Evolutionary conservation across 331 rosid species (phyloP), one percentile per base, ranked within the genome.

Genomic region (Malus hybrid): DNA sequence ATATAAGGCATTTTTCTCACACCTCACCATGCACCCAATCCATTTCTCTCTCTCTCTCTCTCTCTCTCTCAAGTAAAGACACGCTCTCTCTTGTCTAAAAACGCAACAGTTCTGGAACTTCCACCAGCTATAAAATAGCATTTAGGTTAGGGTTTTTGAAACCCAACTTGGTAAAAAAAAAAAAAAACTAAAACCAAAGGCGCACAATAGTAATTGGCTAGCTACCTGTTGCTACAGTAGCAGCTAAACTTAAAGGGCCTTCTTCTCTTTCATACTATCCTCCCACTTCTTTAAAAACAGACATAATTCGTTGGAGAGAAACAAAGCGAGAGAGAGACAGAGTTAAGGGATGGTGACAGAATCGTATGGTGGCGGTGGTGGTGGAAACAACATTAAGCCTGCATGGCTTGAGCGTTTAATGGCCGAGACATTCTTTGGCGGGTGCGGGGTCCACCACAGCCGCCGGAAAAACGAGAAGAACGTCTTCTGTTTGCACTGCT

Each of bases 391-490:
- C 56, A 73, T 36, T 82, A 90, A 87, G 65, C 97, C 98, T 93
- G 98, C 98, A 93, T 93, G 98, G 98, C 90, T 93, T 33, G 89
- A 93, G 70, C 85, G 88, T 14, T 74, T 93, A 48, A 91, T 93
- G 93, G 93, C 73, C 60, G 98, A 93, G 88, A 91, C 98, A 80
- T 93, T 93, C 96, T 93, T 93, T 83, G 92, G 97, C 28, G 91
- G 70, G 50, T 93, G 98, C 84, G 93, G 94, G 97, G 88, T 80
- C 95, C 98, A 93, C 85, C 69, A 79, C 56, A 83, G 80, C 82
- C 96, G 87, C 77, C 87, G 97, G 87, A 93, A 93, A 90, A 91
- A 83, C 88, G 97, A 93, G 92, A 93, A 89, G 92, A 93, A 93
- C 92, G 87, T 93, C 64, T 93, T 89, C 74, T 93, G 98, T 87